A percentile compares a stretch with the other conserved stretches of the same genome.
These are phyloP conservation scores for Chlamydomonas asymmetrica DNA, from an alignment of 139 green algal species.

Conservation along the genomic window DNA sequence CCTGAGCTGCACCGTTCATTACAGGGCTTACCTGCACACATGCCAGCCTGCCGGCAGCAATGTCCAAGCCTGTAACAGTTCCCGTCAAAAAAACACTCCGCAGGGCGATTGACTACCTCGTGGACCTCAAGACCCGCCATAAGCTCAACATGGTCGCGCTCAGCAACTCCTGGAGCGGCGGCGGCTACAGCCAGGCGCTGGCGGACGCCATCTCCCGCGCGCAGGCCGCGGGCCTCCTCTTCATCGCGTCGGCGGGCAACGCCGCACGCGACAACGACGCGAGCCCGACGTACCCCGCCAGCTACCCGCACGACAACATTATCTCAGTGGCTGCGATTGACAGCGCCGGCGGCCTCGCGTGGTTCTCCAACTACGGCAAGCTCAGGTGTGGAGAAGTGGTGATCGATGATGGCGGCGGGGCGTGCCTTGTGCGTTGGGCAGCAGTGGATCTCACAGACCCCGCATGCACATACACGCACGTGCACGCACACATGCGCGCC, in stretches of 20 bases:
- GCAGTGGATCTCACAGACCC: no score
- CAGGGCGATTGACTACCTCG: background rate
- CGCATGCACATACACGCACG: no score
- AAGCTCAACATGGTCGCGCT: background rate
- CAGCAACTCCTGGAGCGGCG: constrained; percentile 8
- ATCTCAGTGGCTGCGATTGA: background rate
- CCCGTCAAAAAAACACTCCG: no score
- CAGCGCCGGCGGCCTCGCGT: background rate
- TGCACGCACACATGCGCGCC: no score
- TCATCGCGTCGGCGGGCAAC: background rate
- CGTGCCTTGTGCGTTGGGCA: no score
- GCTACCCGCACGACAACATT: background rate
- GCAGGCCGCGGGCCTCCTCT: background rate
- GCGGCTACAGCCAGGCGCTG: background rate
- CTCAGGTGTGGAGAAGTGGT: background rate
- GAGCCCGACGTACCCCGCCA: constrained; percentile 6
- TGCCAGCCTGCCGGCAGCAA: no score
- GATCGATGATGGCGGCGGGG: no score
- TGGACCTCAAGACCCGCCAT: constrained; percentile 1
- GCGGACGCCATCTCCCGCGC: background rate
- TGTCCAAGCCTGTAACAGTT: no score
- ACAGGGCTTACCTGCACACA: no score
- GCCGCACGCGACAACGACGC: constrained; percentile 3
- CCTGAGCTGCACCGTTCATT: no score
- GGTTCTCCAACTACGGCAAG: background rate